These are phyloP conservation scores for Citrullus mucosospermus DNA, from an alignment of 306 rosid genomes.

Conservation along the genomic window DNA sequence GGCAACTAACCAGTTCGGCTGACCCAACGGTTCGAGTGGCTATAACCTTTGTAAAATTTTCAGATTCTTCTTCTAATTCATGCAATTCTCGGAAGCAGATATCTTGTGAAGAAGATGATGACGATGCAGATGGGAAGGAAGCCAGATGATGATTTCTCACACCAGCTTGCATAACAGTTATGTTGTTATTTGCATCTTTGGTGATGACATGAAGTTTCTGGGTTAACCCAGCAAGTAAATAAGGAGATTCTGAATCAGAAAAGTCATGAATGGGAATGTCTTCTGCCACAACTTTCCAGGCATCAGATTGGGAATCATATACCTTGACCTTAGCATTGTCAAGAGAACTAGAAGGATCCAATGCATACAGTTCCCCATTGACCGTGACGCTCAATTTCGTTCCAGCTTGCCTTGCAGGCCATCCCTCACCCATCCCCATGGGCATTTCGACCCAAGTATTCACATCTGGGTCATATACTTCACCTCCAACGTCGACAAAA, in stretches of 20 bases:
- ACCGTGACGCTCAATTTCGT: constrained; percentile 77
- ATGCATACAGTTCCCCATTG: constrained; percentile 76
- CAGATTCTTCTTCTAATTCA: constrained; percentile 35
- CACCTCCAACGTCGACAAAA: constrained; percentile 92
- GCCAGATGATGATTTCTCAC: constrained; percentile 7
- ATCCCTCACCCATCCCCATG: constrained; percentile 86
- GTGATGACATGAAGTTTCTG: constrained; percentile 88
- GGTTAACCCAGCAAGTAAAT: constrained; percentile 77
- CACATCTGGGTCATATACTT: constrained; percentile 77
- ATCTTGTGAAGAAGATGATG: constrained; percentile 25
- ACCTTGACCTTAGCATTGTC: constrained; percentile 81
- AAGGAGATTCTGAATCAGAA: constrained; percentile 80
- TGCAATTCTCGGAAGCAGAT: constrained; percentile 23
- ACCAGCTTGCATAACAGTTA: constrained; percentile 55
- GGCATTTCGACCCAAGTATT: constrained; percentile 91
- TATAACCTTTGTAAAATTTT: constrained; percentile 48
- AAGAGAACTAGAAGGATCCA: constrained; percentile 70
- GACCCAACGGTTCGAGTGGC: constrained; percentile 51
- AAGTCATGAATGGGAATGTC: constrained; percentile 71
- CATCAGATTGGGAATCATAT: constrained; percentile 70
- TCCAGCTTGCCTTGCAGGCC: constrained; percentile 93
- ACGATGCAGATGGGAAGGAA: constrained; percentile 12
- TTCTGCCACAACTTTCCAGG: constrained; percentile 75
- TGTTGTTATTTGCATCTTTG: constrained; percentile 53
- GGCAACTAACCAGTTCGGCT: constrained; percentile 80